Evolutionary conservation across 1,139 yeast species (phyloP), one percentile per base, ranked within the genome.

Genomic region (Geotrichum restrictum): DNA sequence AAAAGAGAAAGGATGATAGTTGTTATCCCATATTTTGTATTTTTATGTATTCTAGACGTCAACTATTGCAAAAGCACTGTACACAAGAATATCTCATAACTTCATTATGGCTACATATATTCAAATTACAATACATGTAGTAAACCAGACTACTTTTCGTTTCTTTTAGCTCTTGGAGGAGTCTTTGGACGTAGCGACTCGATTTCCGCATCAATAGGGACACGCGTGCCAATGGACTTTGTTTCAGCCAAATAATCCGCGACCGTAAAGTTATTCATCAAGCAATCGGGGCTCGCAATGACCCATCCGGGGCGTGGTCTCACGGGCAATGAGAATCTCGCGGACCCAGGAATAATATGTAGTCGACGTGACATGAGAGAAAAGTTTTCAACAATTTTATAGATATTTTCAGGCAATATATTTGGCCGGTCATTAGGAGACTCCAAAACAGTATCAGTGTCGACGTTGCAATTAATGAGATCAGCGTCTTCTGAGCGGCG

Each of bases 241-340:
- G 74, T 70, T 39, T 78, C 80, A 16, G 62, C 63, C 52, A 71
- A 71, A 61, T 77, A 82, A 10, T 64, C 64, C 3, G 59, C 60
- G 1, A 81, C 74, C 2, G 78, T 79, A 52, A 91, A 88, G 65
- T 88, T 88, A 64, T 88, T 79, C 36, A 87, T 64, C 59, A 86
- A 67, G 2, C 85, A 80, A 68, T 89, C 96, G 0, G 97, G 97
- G 59, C 93, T 80, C 77, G 87, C 75, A 14, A 88, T 78, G 2
- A 88, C 95, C 98, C 98, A 91, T 1, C 98, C 97, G 1, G 82
- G 83, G 60, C 97, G 80, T 57, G 82, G 71, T 55, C 79, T 77
- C 2, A 88, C 84, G 0, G 93, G 91, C 75, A 74, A 48, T 77
- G 72, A 57, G 72, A n/a, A 34, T 11, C 24, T 10, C 8, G 68